Conservation (phyloP, 1,284 basidiomycete species). For the Trametes versicolor region DNA sequence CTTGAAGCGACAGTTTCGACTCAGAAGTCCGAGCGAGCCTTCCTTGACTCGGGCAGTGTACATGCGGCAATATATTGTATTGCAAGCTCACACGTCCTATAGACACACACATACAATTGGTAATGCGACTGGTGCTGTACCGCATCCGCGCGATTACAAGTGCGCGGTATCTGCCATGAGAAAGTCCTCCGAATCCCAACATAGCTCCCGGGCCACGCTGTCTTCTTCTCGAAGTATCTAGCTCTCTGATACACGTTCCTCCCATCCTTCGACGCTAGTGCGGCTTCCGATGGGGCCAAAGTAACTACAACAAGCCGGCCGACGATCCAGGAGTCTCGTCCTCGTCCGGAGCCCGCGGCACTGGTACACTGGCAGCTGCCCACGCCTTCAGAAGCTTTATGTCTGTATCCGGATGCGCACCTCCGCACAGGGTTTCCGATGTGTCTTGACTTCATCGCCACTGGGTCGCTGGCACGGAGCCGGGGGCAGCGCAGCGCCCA, state of each 20-base stretch:
- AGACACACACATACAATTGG: no score
- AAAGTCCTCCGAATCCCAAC: neutral
- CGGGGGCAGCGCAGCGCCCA: no score
- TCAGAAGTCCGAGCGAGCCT: no score
- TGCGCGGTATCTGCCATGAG: neutral
- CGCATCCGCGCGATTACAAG: neutral
- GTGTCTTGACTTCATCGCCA: neutral
- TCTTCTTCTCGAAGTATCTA: conserved; percentile 1
- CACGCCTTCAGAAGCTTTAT: neutral
- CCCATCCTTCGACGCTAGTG: neutral
- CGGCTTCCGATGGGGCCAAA: neutral
- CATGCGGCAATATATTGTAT: no score
- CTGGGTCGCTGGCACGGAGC: conserved; percentile 27
- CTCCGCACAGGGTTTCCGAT: neutral
- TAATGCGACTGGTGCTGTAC: neutral
- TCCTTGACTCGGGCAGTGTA: no score
- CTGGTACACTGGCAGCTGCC: neutral
- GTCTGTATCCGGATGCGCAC: no score
- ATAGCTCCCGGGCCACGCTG: neutral
- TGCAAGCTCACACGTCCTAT: no score
- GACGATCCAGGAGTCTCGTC: neutral
- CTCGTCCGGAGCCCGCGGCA: neutral
- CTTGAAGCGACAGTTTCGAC: no score
- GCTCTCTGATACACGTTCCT: neutral
- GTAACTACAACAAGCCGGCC: neutral